These are phyloP conservation scores for Fusarium denticulatum DNA, from an alignment of 2,329 filamentous ascomycete species.

Conservation along the genomic window DNA sequence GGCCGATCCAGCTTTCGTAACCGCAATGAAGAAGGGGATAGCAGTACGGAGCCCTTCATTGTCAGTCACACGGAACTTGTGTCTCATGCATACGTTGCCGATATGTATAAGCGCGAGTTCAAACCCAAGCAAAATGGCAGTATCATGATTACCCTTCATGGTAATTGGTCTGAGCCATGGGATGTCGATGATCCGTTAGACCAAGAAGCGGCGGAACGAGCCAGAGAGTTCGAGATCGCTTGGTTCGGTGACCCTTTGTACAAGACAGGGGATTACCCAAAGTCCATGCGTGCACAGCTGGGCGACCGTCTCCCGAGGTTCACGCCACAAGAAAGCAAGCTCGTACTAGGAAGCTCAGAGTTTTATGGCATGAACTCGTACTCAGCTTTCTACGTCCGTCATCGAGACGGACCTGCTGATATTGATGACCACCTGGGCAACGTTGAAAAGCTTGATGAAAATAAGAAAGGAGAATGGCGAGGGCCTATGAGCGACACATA, in stretches of 20 bases:
- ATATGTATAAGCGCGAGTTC: slow-evolving; percentile 54
- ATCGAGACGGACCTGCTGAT: slow-evolving; percentile 49
- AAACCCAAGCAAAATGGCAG: slow-evolving; percentile 49
- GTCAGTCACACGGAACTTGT: slow-evolving; percentile 53
- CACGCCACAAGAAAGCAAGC: slow-evolving; percentile 51
- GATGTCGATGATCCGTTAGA: slow-evolving; percentile 49
- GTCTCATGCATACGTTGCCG: slow-evolving; percentile 50
- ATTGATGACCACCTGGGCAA: slow-evolving; percentile 54
- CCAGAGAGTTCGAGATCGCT: slow-evolving; percentile 54
- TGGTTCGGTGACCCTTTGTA: slow-evolving; percentile 55
- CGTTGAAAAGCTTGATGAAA: slow-evolving; percentile 49
- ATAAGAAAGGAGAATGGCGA: slow-evolving; percentile 46
- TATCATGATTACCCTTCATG: slow-evolving; percentile 55
- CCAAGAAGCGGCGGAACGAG: slow-evolving; percentile 51
- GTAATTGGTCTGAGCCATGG: slow-evolving; percentile 55
- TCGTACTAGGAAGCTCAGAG: slow-evolving; percentile 51
- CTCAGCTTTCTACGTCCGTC: slow-evolving; percentile 51
- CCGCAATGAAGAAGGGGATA: slow-evolving; percentile 32
- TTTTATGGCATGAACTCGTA: slow-evolving; percentile 58
- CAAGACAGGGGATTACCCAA: slow-evolving; percentile 51
- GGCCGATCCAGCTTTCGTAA: slow-evolving; percentile 36
- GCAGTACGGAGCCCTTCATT: slow-evolving; percentile 49
- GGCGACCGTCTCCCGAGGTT: slow-evolving; percentile 51
- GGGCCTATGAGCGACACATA: slow-evolving; percentile 52
- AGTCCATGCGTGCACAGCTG: slow-evolving; percentile 52